Percentiles rank a stretch among this genome's conserved stretches.
Conservation (phyloP, 2,329 filamentous ascomycete species). For the Fusarium sp. region DNA sequence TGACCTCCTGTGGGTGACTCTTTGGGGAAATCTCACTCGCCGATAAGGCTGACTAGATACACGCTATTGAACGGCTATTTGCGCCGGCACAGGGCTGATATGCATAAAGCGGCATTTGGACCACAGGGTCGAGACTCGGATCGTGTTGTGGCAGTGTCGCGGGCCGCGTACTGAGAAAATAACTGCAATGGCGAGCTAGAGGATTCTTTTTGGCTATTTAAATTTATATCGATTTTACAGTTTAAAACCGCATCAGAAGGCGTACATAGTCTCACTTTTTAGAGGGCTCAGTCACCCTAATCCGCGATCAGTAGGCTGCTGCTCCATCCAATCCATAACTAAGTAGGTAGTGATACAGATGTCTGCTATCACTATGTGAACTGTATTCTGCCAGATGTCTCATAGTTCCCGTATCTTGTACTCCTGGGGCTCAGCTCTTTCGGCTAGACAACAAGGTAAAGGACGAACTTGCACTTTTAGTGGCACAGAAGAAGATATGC, state of each 20-base stretch:
- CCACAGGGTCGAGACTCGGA: background rate
- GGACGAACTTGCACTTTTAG: background rate
- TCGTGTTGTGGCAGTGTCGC: background rate
- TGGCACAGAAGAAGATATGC: background rate
- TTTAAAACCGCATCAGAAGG: background rate
- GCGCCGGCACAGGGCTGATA: background rate
- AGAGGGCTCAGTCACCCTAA: background rate
- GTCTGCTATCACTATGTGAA: background rate
- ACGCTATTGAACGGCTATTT: background rate
- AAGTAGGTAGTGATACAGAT: background rate
- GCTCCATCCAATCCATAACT: background rate
- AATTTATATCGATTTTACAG: background rate
- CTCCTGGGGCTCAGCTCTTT: background rate
- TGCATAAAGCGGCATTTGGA: background rate
- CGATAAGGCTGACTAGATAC: background rate
- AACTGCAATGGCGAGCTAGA: background rate
- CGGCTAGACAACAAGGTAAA: background rate
- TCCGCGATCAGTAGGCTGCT: background rate
- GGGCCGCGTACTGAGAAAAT: background rate
- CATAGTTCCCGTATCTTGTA: background rate
- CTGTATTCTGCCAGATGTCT: background rate
- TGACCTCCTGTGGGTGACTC: background rate
- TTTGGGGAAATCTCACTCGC: background rate
- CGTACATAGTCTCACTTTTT: background rate
- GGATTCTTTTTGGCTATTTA: background rate